Evolutionary conservation across 1,139 yeast genomes (phyloP).

Genomic region (Hansenula anomala): DNA sequence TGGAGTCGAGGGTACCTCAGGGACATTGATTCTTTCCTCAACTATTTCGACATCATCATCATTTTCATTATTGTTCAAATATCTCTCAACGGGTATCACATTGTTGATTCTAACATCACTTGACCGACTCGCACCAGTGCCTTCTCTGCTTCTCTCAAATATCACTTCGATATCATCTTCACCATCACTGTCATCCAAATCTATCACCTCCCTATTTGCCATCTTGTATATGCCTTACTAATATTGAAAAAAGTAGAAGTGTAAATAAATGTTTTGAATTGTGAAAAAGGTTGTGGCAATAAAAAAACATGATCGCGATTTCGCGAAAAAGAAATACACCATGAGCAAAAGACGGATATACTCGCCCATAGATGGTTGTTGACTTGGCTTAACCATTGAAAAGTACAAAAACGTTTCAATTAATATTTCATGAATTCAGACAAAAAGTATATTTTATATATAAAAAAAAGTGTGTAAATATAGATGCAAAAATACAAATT

Average conservation of each 20-base stretch:
- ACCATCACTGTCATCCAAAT: not conserved
- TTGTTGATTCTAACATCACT: too few relatives aligned
- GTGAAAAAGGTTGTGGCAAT: too few relatives aligned
- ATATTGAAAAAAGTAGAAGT: too few relatives aligned
- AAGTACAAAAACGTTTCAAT: not conserved
- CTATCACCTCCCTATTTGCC: not conserved
- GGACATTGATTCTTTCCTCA: not conserved
- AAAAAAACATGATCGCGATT: too few relatives aligned
- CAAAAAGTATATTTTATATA: not conserved
- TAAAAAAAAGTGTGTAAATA: conserved; percentile 2
- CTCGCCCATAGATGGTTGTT: too few relatives aligned
- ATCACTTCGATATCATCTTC: conserved; percentile 1
- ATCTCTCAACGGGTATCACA: too few relatives aligned
- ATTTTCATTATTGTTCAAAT: not conserved
- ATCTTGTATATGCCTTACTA: not conserved
- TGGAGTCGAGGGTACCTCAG: not conserved
- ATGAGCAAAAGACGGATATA: too few relatives aligned
- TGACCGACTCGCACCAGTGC: too few relatives aligned
- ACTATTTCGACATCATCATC: conserved; percentile 1
- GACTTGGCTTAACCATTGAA: too few relatives aligned
- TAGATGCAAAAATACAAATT: conserved; percentile 2
- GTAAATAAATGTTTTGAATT: too few relatives aligned
- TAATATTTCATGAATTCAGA: not conserved
- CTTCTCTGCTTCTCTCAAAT: not conserved
- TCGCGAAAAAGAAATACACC: too few relatives aligned